These are phyloP conservation scores for Penium margaritaceum DNA, from an alignment of 139 green algal species.

Conservation along the genomic window DNA sequence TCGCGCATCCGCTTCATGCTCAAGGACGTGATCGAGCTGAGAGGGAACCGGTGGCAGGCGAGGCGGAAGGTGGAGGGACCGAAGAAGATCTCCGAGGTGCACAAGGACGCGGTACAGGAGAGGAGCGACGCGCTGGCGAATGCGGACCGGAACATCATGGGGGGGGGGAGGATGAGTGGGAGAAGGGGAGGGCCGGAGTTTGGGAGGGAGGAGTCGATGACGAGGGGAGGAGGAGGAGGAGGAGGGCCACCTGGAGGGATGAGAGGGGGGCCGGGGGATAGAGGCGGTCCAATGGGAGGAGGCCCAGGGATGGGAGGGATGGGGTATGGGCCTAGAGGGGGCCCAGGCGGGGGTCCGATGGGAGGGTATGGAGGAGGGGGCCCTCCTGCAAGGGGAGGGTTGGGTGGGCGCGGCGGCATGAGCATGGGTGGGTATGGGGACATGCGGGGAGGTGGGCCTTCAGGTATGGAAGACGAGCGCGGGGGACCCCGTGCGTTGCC, in stretches of 20 bases:
- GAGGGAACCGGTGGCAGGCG: slow-evolving; percentile 46
- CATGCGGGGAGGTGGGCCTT: background rate
- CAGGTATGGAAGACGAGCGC: background rate
- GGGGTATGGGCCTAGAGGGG: slow-evolving; percentile 6
- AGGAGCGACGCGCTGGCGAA: slow-evolving; percentile 24
- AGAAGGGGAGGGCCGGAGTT: background rate
- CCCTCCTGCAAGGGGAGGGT: slow-evolving; percentile 12
- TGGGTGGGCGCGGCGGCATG: background rate
- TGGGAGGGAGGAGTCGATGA: background rate
- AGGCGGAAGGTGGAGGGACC: slow-evolving; percentile 53
- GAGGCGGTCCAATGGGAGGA: background rate
- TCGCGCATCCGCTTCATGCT: slow-evolving; percentile 53
- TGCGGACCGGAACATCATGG: slow-evolving; percentile 26
- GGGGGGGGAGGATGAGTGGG: background rate
- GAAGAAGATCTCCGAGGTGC: slow-evolving; percentile 59
- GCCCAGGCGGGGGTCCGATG: background rate
- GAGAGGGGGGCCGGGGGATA: background rate
- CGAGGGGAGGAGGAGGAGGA: background rate
- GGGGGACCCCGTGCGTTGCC: background rate
- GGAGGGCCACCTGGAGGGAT: background rate
- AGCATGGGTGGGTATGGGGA: slow-evolving; percentile 1
- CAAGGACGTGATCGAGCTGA: slow-evolving; percentile 54
- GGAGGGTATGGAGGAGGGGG: background rate
- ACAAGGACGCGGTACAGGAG: slow-evolving; percentile 42
- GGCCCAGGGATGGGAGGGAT: background rate